These are phyloP conservation scores for Dictyostelium firmibasis DNA, from an alignment of 78 protist species.

Conservation along the genomic window DNA sequence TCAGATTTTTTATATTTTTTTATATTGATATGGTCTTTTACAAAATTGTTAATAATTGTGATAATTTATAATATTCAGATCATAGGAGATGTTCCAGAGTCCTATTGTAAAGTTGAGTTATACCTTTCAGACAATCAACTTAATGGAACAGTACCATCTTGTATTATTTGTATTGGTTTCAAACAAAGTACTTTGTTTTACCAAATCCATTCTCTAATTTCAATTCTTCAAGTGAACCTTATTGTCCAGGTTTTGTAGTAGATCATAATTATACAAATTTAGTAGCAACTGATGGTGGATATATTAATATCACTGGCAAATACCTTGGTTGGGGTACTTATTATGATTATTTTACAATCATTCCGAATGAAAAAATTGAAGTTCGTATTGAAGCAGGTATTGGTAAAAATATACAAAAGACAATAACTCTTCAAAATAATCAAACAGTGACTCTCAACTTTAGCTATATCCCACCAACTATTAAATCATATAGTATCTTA, in stretches of 20 bases:
- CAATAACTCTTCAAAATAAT: too few species aligned
- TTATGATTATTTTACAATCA: too few species aligned
- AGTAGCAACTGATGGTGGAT: neutral
- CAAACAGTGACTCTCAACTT: neutral
- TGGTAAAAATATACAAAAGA: too few species aligned
- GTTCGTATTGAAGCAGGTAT: too few species aligned
- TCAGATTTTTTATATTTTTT: too few species aligned
- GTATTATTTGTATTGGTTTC: neutral
- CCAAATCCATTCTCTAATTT: neutral
- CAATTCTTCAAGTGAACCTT: neutral
- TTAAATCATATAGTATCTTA: neutral
- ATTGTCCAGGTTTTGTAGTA: neutral
- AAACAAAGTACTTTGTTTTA: too few species aligned
- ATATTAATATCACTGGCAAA: too few species aligned
- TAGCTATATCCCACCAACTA: neutral
- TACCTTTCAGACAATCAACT: too few species aligned
- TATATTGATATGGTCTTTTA: too few species aligned
- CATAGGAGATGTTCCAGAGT: neutral
- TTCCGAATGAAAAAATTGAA: neutral
- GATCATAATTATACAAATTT: neutral
- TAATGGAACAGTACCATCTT: neutral
- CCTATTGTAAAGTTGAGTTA: neutral
- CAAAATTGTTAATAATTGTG: too few species aligned
- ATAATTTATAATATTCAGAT: too few species aligned
- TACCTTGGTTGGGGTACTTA: too few species aligned